Evolutionary conservation across 140 eudicot genomes (phyloP), one percentile per base, ranked within the genome.

Genomic region (Flaveria floridana): DNA sequence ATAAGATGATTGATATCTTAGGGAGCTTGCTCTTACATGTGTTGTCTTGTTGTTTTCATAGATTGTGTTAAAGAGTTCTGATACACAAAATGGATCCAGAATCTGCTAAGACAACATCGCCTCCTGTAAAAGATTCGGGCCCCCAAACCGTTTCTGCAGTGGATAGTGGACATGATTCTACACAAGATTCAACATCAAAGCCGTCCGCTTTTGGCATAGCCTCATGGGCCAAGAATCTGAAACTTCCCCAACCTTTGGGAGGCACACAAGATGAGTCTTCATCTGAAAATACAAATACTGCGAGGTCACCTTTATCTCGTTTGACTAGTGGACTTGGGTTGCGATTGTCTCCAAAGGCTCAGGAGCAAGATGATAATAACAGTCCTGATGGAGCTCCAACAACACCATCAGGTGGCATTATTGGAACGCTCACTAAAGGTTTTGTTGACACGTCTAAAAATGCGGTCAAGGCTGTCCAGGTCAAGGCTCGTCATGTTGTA

Each of bases 401-500:
- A 76, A 75, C 88, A 20, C 78, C 91, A 50, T 87, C 81, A 74
- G 41, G 92, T 63, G 89, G 95, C 75, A 76, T 94, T 25, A 67
- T 94, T 77, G 99, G 99, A 63, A 86, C 96, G 50, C 70, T 94
- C 76, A 88, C 99, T 0, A 94, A 87, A 88, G 97, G 99, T 51
- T 78, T 94, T 76, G 97, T 90, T 25, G 99, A 94, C 80, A 80
- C 97, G 37, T 94, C 99, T 56, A 94, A 88, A 81, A 94, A 78
- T 75, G 99, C 99, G 67, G 99, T 88, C 78, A 94, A 86, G 86
- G 99, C 91, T 72, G 99, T 94, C 58, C 89, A 83, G 78, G 97
- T 90, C 61, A 94, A 85, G 83, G 99, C 99, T 65, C 97, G 99
- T 4, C 99, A 90, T 84, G 99, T 81, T 79, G 99, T 94, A 65